phyloP scores from a whole-genome alignment of 176 grass and related monocot species.

The Rhynchospora breviuscula region DNA sequence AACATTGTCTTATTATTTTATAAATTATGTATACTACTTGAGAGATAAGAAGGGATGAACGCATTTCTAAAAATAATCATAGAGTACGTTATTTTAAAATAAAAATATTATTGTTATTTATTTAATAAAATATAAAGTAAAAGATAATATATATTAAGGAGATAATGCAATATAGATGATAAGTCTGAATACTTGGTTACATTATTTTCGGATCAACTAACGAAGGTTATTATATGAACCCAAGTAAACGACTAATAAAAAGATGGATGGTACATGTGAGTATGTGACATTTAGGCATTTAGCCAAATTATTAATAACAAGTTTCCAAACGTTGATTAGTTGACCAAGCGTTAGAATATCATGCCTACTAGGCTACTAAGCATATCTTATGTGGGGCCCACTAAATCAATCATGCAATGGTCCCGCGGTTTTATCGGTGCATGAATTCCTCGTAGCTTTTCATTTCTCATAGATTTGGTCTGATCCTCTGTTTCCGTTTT shows the following conservation, averaged over 20 bases:
- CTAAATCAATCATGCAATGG: neutral
- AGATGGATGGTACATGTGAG: no score
- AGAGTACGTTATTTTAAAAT: no score
- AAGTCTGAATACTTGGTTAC: neutral
- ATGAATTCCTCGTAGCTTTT: conserved; percentile 16
- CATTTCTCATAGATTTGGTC: conserved; percentile 19
- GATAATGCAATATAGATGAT: neutral
- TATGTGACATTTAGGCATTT: neutral
- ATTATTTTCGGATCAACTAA: no score
- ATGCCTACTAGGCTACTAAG: neutral
- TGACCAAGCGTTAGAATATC: neutral
- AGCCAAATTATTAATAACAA: neutral
- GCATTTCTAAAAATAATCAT: no score
- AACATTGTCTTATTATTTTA: no score
- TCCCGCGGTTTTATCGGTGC: neutral
- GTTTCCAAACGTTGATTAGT: neutral
- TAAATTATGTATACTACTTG: no score
- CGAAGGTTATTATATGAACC: no score
- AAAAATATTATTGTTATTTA: no score
- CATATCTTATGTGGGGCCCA: neutral
- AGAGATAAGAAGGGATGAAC: no score
- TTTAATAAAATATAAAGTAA: no score
- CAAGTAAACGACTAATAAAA: no score
- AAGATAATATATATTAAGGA: neutral
- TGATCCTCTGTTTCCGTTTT: conserved; percentile 19